Percentiles rank a stretch among this genome's conserved stretches.
Evolutionary conservation across 2,329 filamentous ascomycete genomes (phyloP).

Genomic region (Cryphonectria nitschkei): DNA sequence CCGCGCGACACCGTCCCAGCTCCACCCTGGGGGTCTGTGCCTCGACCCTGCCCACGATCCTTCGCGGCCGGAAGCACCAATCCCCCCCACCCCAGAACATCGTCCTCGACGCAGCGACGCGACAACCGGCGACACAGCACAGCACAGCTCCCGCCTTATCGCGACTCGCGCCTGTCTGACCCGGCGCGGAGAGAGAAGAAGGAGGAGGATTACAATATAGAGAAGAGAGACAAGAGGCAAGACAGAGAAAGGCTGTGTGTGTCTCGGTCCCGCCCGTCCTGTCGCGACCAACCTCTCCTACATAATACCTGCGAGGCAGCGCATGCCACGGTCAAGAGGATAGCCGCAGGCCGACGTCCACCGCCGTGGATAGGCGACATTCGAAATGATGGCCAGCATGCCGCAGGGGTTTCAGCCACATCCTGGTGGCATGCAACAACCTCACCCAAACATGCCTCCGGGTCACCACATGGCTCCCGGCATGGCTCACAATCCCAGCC

Average conservation of each 20-base stretch:
- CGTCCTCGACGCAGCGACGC: conserved; percentile 25
- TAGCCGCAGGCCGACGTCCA: conserved; percentile 58
- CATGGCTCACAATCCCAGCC: conserved; percentile 70
- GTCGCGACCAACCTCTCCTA: conserved; percentile 1
- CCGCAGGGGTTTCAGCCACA: conserved; percentile 67
- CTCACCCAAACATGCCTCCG: conserved; percentile 67
- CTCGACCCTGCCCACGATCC: conserved; percentile 25
- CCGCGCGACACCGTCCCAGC: conserved; percentile 20
- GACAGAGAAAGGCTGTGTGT: neutral
- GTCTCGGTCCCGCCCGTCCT: conserved; percentile 16
- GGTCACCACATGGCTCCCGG: conserved; percentile 66
- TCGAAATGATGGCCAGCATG: conserved; percentile 72
- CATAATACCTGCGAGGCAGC: conserved; percentile 34
- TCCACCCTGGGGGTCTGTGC: conserved; percentile 12
- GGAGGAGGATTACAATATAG: neutral
- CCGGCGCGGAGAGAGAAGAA: neutral
- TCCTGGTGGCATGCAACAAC: conserved; percentile 68
- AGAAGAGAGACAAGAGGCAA: neutral
- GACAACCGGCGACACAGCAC: conserved; percentile 13
- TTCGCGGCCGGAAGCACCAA: conserved; percentile 19
- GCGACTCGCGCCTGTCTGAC: conserved; percentile 4
- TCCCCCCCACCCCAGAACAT: conserved; percentile 12
- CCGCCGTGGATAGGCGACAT: conserved; percentile 59
- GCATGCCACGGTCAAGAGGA: conserved; percentile 53
- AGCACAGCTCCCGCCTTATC: conserved; percentile 9